Evolutionary conservation across 2,329 filamentous ascomycete species (phyloP).

Genomic region (Diaporthe longicolla): DNA sequence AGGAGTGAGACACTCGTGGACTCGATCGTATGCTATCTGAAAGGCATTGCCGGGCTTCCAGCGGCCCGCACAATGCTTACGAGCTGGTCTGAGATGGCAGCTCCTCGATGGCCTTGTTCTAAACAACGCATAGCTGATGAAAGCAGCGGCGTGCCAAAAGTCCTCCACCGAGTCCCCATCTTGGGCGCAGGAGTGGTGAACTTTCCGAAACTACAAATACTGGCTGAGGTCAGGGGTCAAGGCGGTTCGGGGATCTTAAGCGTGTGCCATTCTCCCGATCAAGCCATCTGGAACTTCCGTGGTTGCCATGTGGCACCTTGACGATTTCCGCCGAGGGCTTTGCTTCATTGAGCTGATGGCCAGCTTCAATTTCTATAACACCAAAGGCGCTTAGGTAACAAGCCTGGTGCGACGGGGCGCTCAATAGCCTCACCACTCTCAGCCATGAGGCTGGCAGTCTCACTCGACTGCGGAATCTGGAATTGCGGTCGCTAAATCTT

Average conservation of each 20-base stretch:
- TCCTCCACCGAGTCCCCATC: neutral
- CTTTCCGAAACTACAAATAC: slow-evolving; percentile 1
- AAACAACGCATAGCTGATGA: slow-evolving; percentile 1
- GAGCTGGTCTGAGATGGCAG: slow-evolving; percentile 4
- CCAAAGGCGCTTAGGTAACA: neutral
- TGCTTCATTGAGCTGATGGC: slow-evolving; percentile 15
- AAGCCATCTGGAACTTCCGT: neutral
- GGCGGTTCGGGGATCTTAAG: neutral
- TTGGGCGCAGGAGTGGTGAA: neutral
- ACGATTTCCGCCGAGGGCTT: slow-evolving; percentile 8
- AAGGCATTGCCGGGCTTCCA: neutral
- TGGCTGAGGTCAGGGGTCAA: slow-evolving; percentile 6
- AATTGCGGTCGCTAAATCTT: slow-evolving; percentile 38
- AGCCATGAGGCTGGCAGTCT: slow-evolving; percentile 28
- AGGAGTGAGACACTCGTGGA: slow-evolving; percentile 20
- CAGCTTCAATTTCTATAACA: neutral
- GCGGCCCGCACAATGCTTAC: slow-evolving; percentile 8
- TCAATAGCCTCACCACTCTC: slow-evolving; percentile 34
- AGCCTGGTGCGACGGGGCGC: slow-evolving; percentile 15
- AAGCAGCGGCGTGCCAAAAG: neutral
- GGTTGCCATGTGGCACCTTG: slow-evolving; percentile 9
- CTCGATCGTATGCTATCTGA: slow-evolving; percentile 22
- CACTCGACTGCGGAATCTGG: slow-evolving; percentile 40
- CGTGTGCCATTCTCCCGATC: slow-evolving; percentile 6
- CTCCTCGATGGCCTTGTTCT: slow-evolving; percentile 16